phyloP scores from a whole-genome alignment of 2,329 filamentous ascomycete species.

The Neofusicoccum parvum region DNA sequence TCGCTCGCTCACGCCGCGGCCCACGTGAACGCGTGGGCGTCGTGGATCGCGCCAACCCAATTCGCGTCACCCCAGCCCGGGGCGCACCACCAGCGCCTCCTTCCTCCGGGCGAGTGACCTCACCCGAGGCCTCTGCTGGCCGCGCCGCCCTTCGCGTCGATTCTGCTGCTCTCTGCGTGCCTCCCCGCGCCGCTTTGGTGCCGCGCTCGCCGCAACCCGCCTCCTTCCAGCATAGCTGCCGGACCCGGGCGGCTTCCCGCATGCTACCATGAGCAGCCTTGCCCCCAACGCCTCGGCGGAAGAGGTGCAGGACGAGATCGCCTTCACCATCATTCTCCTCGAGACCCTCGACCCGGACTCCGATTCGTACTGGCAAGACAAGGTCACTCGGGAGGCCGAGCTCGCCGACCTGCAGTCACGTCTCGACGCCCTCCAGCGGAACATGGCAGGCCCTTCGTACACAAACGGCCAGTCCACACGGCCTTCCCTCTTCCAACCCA shows the following conservation, averaged over 20 bases:
- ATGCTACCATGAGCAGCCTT: slow-evolving; percentile 13
- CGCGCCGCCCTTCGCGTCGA: neutral
- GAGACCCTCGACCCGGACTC: slow-evolving; percentile 14
- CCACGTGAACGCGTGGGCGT: neutral
- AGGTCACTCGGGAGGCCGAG: neutral
- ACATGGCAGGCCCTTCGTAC: neutral
- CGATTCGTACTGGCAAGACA: slow-evolving; percentile 6
- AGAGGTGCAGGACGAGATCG: slow-evolving; percentile 18
- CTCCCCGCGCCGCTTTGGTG: neutral
- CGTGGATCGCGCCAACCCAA: neutral
- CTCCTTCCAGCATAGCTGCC: neutral
- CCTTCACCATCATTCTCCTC: slow-evolving; percentile 15
- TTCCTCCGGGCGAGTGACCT: neutral
- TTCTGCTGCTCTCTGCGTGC: neutral
- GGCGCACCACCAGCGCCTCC: neutral
- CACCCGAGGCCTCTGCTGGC: neutral
- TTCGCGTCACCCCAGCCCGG: neutral
- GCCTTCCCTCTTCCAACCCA: neutral
- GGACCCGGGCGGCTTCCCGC: neutral
- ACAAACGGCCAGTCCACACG: neutral
- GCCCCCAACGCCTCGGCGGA: neutral
- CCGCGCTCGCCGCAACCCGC: neutral
- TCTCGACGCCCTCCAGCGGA: neutral
- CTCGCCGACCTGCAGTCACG: neutral
- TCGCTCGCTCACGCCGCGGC: neutral